Base-by-base conservation (phyloP, 2,329 filamentous ascomycete species). In the Tolypocladium sp. region DNA sequence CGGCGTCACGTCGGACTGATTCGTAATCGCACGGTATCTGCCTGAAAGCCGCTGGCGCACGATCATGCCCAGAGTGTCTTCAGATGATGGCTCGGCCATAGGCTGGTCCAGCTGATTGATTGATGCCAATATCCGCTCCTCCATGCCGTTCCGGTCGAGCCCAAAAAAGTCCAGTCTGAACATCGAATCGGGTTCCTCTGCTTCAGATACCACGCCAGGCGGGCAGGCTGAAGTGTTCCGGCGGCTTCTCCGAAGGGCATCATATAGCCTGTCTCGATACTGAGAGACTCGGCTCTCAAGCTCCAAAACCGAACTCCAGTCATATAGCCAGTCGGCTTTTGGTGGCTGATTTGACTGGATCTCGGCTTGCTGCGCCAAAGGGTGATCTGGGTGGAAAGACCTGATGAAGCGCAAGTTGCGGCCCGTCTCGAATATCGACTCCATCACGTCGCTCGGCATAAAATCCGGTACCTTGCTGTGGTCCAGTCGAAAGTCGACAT, bases 391-490 rank as follows among this genome's bases (percentile, higher is more conserved):
- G 68, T 94, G 89, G 64, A 88, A 85, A 27, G 78, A 76, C 64
- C 85, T 83, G 55, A 96, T 77, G 58, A 94, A 85, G 9, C 89
- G 83, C 55, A 96, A 73, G 68, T 89, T 93, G 65, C 82, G 84
- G 4, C 90, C 91, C 4, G 87, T 89, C 69, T 95, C 90, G 63
- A 93, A 92, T n/a, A 94, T 84, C 6, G 80, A 76, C 56, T 82
- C 80, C 3, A 85, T 86, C 63, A 92, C 82, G 59, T 94, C 90
- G 6, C 77, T 70, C 0, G 86, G 82, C 52, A 95, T 79, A 64
- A 94, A 94, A 2, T 79, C 77, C 0, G 90, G 90, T 74, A 94
- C 85, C 62, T 83, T 82, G 35, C 82, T 76, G 27, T 79, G 77
- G 61, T 88, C 84, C 38, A 92, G 79, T 7, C 83, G 73, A 64